Evolutionary conservation across 352 stramenopile genomes (phyloP), one percentile per base, ranked within the genome.

Genomic region (Globisporangium orthogonon): DNA sequence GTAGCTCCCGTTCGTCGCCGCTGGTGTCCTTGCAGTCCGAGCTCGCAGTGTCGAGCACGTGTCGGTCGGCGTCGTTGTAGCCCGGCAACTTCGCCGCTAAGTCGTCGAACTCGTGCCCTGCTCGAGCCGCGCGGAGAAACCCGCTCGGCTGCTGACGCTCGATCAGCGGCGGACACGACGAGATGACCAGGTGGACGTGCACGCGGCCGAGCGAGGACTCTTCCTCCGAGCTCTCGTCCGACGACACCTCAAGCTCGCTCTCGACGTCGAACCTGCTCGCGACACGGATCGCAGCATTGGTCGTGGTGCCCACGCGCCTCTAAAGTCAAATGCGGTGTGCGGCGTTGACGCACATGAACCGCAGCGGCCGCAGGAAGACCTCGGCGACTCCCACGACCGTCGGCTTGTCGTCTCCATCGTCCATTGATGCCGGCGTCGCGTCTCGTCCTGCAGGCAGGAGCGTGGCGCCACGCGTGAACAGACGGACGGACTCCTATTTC

Each of bases 361-460:
- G 75, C 43, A 88, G 60, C 17, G 78, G 78, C 4, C 75, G 69
- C 15, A 84, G 61, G 40, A 82, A 79, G 28, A 88, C 61, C 41
- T 63, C 66, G 0, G 69, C 67, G 0, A 57, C 67, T n/a, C 71
- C 75, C 0, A 84, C 46, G 44, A 83, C 63, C 14, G 43, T 50
- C 52, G 47, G 9, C 7, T 54, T 49, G 29, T 46, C 46, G 5
- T 57, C 51, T 3, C 45, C 40, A 30, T 61, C 49, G 14, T 40
- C 33, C 56, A 62, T 62, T 7, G 33, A 37, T 37, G 7, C 14
- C 5, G 30, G 14, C 43, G 43, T 30, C 43, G 17, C 41, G 14
- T 3, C 17, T 47, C 5, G 41, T 37, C 33, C 9, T 37, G n/a
- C n/a, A n/a, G n/a, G n/a, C n/a, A n/a, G n/a, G n/a, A n/a, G n/a